Conservation (phyloP, 2,329 filamentous ascomycete species). For the Phialemoniopsis sp. region DNA sequence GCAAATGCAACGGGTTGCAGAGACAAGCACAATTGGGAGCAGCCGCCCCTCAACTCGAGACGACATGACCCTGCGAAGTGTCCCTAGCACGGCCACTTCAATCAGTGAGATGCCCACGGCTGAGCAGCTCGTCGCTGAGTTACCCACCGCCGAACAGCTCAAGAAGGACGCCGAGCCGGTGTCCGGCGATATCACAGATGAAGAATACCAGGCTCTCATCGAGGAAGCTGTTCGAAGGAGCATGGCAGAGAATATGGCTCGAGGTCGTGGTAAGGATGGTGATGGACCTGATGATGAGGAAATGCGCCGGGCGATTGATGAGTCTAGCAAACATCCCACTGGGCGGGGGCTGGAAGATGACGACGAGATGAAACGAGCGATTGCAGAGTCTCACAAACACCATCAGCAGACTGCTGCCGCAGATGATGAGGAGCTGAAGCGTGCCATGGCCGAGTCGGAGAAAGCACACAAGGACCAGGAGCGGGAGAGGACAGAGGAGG, state of each 20-base stretch:
- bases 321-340: conserved; percentile 1
- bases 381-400: not conserved
- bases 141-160: too few relatives aligned
- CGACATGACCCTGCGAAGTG: conserved; percentile 8
- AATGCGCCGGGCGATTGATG: conserved; percentile 33
- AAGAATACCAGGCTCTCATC: conserved; percentile 53
- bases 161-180: conserved; percentile 11
- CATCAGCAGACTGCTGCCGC: conserved; percentile 9
- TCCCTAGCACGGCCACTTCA: conserved; percentile 7
- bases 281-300: conserved; percentile 24
- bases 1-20: conserved; percentile 36
- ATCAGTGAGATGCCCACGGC: too few relatives aligned
- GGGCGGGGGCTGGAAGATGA: conserved; percentile 3
- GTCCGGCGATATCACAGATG: conserved; percentile 46
- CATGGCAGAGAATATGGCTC: conserved; percentile 22
- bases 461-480: conserved; percentile 37
- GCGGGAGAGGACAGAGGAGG: conserved; percentile 56
- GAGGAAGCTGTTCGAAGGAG: conserved; percentile 53
- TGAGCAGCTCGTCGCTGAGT: too few relatives aligned
- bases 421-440: conserved; percentile 40
- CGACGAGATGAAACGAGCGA: conserved; percentile 10
- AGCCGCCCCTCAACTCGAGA: conserved; percentile 2
- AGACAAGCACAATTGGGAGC: conserved; percentile 14
- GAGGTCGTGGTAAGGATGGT: conserved; percentile 13
- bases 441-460: conserved; percentile 42